phyloP scores from a whole-genome alignment of 163 green algal genomes.

The Chlorella variabilis region DNA sequence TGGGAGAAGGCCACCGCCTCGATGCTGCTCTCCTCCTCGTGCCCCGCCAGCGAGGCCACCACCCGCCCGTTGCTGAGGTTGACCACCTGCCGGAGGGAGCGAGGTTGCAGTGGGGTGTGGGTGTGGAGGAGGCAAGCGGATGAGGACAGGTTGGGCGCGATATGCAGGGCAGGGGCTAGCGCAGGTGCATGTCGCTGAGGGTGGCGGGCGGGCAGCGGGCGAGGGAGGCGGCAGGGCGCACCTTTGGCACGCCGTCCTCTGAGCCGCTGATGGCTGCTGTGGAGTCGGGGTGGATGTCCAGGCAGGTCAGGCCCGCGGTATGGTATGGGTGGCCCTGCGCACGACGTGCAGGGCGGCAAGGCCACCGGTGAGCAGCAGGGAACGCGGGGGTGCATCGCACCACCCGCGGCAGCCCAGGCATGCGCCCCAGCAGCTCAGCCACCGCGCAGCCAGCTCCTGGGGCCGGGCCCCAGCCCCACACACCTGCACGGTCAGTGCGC shows the following conservation, averaged over 20 bases:
- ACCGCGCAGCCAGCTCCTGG: too few relatives aligned
- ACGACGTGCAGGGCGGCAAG: too few relatives aligned
- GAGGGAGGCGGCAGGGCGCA: conserved; percentile 41
- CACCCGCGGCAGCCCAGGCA: too few relatives aligned
- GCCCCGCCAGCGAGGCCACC: conserved; percentile 51
- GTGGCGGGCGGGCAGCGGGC: not conserved
- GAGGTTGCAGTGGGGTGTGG: too few relatives aligned
- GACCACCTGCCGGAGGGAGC: conserved; percentile 19
- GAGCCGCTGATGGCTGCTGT: conserved; percentile 70
- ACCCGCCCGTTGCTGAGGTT: conserved; percentile 28
- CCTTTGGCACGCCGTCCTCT: conserved; percentile 72
- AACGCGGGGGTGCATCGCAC: too few relatives aligned
- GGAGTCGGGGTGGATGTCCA: conserved; percentile 72
- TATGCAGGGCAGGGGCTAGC: not conserved
- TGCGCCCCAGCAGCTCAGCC: too few relatives aligned
- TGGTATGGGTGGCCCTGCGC: conserved; percentile 72
- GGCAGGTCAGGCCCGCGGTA: conserved; percentile 73
- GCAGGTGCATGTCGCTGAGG: too few relatives aligned
- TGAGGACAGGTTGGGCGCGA: not conserved
- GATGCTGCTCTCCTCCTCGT: conserved; percentile 70
- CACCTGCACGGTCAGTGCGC: conserved; percentile 51
- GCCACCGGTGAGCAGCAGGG: too few relatives aligned
- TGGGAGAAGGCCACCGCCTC: conserved; percentile 77
- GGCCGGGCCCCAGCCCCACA: too few relatives aligned
- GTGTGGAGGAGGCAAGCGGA: not conserved